Evolutionary conservation across 1,139 yeast species (phyloP).

Genomic region (Geotrichum carabidarum): DNA sequence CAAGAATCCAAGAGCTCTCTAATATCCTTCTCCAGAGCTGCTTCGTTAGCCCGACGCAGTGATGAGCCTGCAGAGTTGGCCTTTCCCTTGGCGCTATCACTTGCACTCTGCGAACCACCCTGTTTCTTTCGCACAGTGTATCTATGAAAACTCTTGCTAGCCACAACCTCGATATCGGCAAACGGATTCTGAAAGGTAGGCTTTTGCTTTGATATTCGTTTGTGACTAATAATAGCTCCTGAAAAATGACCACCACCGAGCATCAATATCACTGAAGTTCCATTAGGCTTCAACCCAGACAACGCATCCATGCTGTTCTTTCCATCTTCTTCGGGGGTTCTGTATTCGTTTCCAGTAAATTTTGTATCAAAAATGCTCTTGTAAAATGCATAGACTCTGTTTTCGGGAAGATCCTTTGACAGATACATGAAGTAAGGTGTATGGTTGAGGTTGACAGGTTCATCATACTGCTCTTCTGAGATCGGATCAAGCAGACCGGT

Average conservation of each 20-base stretch:
- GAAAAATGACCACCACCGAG: conserved; percentile 98
- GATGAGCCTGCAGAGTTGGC: conserved; percentile 96
- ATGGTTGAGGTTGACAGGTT: conserved; percentile 12
- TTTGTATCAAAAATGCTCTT: conserved; percentile 54
- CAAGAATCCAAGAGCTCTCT: conserved; percentile 62
- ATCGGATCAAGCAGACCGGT: conserved; percentile 4
- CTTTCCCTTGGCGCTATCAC: conserved; percentile 86
- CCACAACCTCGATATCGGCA: conserved; percentile 46
- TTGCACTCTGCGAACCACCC: conserved; percentile 94
- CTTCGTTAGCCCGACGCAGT: conserved; percentile 84
- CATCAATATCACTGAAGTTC: conserved; percentile 74
- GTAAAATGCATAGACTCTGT: conserved; percentile 60
- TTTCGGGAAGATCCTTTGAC: conserved; percentile 42
- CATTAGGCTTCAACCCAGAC: conserved; percentile 34
- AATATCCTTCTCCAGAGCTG: conserved; percentile 72
- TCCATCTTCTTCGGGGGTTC: conserved; percentile 17
- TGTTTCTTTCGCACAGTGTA: conserved; percentile 95
- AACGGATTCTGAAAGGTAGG: conserved; percentile 42
- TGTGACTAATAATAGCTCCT: conserved; percentile 83
- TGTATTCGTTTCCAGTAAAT: conserved; percentile 45
- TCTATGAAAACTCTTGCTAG: conserved; percentile 84
- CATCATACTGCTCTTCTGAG: conserved; percentile 4
- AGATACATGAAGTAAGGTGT: conserved; percentile 19
- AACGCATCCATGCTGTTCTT: conserved; percentile 33
- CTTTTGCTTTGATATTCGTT: conserved; percentile 48